phyloP scores from a whole-genome alignment of 2,329 filamentous ascomycete genomes.

The Drechmeria coniospora region DNA sequence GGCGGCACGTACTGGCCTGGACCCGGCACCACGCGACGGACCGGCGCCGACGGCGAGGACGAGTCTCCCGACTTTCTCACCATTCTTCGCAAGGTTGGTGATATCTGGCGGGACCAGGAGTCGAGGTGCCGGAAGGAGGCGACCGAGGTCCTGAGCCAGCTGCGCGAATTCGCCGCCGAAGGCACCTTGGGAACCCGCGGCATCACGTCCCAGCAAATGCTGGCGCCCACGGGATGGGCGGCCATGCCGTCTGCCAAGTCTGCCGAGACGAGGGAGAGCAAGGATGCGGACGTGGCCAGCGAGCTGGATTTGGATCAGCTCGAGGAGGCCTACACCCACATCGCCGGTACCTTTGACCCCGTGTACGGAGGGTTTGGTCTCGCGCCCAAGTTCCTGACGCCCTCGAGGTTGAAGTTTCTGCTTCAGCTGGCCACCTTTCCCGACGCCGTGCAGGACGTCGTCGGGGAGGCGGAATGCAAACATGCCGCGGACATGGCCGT shows the following conservation, averaged over 20 bases:
- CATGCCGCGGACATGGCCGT: slow-evolving; percentile 66
- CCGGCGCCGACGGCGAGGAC: slow-evolving; percentile 25
- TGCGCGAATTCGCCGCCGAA: slow-evolving; percentile 79
- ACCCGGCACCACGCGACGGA: slow-evolving; percentile 39
- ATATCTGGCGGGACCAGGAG: slow-evolving; percentile 71
- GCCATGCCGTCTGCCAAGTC: slow-evolving; percentile 14
- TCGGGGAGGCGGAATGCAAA: slow-evolving; percentile 65
- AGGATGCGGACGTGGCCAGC: slow-evolving; percentile 32
- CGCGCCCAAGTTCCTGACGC: slow-evolving; percentile 81
- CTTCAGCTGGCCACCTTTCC: slow-evolving; percentile 61
- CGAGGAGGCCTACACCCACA: slow-evolving; percentile 76
- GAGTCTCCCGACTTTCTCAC: slow-evolving; percentile 66
- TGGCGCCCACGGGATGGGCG: slow-evolving; percentile 15
- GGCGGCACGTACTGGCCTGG: slow-evolving; percentile 94
- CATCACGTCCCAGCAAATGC: slow-evolving; percentile 14
- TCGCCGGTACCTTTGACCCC: slow-evolving; percentile 64
- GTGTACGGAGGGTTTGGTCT: slow-evolving; percentile 65
- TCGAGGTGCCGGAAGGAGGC: slow-evolving; percentile 71
- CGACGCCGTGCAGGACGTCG: slow-evolving; percentile 61
- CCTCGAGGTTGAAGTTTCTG: slow-evolving; percentile 70
- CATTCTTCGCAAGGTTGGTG: slow-evolving; percentile 63
- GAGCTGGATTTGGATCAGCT: slow-evolving; percentile 78
- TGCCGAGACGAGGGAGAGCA: slow-evolving; percentile 7
- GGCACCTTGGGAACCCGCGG: slow-evolving; percentile 47
- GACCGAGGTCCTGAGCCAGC: slow-evolving; percentile 62